Evolutionary conservation across 2,329 filamentous ascomycete species (phyloP), one percentile per base, ranked within the genome.

Genomic region (Metarhizium sp.): DNA sequence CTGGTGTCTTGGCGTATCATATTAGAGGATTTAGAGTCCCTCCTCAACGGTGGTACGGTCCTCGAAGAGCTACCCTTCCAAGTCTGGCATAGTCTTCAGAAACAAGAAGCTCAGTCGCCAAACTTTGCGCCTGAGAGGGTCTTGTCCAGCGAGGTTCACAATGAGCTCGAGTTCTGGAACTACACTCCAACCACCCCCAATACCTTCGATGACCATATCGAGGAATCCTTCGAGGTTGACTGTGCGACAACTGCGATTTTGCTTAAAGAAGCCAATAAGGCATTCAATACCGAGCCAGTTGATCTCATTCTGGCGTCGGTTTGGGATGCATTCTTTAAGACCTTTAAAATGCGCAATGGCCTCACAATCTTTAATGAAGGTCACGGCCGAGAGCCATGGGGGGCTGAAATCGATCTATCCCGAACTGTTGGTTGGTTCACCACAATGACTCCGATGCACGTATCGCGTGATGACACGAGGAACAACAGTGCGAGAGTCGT

Each of bases 1-100:
- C 59, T 77, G 3, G 72, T 77, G 1, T 74, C 73, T 0, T 78
- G 75, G 75, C 65, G 72, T 5, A 66, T 74, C 5, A 63, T 78
- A 2, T 60, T 76, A 0, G 69, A 73, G 36, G 74, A 78, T 51
- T 62, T 78, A 0, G 74, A 77, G 55, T 64, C 66, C 4, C 56
- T 72, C 0, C 60, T 77, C 5, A 61, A 67, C 7, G 59, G 40
- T 20, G 60, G 61, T 6, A 43, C 18, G 2, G 57, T 62, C 10
- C 14, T 59, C 58, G 8, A 60, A 60, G 32, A 51, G 59, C 1
- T 75, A 55, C 53, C 65, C 1, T 75, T 75, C 57, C 68, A 69
- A 40, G 66, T 60, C 20, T 75, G 72, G 72, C 36, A 71, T 49
- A 16, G 29, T 5, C 47, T 54, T 25, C 53, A 54, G 38, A 16